Evolutionary conservation across 2,329 filamentous ascomycete species (phyloP), one percentile per base, ranked within the genome.

Genomic region (Beauveria sp.): DNA sequence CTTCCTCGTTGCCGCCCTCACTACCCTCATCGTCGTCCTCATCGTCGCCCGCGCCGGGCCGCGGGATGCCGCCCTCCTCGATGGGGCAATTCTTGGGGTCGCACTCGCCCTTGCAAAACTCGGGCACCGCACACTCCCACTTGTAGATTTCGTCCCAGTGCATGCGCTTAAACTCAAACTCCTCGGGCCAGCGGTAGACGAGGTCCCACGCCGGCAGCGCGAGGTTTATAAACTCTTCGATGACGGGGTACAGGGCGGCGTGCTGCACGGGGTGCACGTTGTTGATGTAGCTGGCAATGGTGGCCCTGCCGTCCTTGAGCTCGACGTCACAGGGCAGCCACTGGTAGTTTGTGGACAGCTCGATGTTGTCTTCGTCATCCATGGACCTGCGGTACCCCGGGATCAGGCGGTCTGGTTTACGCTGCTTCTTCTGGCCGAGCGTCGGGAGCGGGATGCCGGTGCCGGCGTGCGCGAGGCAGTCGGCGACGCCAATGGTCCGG

Each of bases 201-300:
- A 70, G 62, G 52, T 83, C 75, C 79, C 79, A 83, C 0, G 79
- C 72, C 0, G 79, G 77, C 0, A 84, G 22, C 69, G 69, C 18
- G 71, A 67, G 51, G 40, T n/a, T 9, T n/a, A 80, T 72, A 26
- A 80, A 69, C 26, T 72, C 64, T 58, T 80, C 77, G 12, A 81
- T 67, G 3, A 77, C 65, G 1, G 61, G 63, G 60, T 81, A 82
- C 0, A 81, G 67, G 3, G 61, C 64, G 9, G 66, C 64, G 51
- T 81, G 72, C 2, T 72, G 56, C 1, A 63, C 28, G 0, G 81
- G 81, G 63, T 83, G 80, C 1, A 83, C 67, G 64, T 83, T 83
- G 68, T 83, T 83, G 69, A 83, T 76, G 66, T 84, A 83, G 65
- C 78, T 81, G 3, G 72, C 72, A 28, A 84, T 78, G 18, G 69